phyloP scores from a whole-genome alignment of 192 early-diverging fungal genomes.

The Chytriomyces hyalinus region DNA sequence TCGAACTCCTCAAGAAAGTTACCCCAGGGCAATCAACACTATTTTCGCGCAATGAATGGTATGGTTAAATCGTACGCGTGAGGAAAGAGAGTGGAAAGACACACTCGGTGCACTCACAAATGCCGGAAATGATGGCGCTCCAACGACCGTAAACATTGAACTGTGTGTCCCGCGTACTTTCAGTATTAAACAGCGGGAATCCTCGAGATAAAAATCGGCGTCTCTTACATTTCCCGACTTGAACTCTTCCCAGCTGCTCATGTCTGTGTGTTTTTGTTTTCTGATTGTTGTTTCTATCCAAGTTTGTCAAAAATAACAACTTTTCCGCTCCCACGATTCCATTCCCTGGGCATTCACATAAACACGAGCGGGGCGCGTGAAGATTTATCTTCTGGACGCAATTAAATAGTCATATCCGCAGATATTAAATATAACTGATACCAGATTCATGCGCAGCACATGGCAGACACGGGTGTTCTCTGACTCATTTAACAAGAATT shows the following conservation, averaged over 20 bases:
- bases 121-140: conserved; percentile 11
- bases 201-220: not conserved
- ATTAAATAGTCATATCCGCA: too few relatives aligned
- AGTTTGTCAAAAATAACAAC: too few relatives aligned
- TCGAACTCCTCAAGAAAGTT: not conserved
- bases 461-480: too few relatives aligned
- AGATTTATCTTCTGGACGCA: too few relatives aligned
- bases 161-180: not conserved
- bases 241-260: conserved; percentile 28
- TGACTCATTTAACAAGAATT: too few relatives aligned
- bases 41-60: not conserved
- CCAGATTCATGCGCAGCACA: too few relatives aligned
- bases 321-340: too few relatives aligned
- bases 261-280: conserved; percentile 5
- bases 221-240: conserved; percentile 20
- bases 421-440: too few relatives aligned
- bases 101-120: conserved; percentile 1
- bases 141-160: conserved; percentile 28
- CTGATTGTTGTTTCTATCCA: too few relatives aligned
- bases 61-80: not conserved
- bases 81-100: not conserved
- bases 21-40: conserved; percentile 26
- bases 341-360: too few relatives aligned
- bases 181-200: too few relatives aligned
- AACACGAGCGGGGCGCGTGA: too few relatives aligned